These are phyloP conservation scores for Nakazawaea wickerhamii DNA, from an alignment of 805 yeast genomes.

Conservation along the genomic window DNA sequence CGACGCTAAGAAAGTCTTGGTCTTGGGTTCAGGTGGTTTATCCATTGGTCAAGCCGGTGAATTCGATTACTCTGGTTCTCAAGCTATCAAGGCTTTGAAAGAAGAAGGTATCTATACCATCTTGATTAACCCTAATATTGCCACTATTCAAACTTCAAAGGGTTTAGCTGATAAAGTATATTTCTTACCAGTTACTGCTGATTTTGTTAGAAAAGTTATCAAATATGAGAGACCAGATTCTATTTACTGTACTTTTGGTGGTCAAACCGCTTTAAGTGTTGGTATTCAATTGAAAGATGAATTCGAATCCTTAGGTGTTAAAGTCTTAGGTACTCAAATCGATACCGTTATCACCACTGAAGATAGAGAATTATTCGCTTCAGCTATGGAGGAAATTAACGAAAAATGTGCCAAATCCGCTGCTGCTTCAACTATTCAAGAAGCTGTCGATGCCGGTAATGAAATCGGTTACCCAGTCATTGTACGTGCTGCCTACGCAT, in stretches of 20 bases:
- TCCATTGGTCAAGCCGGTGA: slow-evolving; percentile 99
- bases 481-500: slow-evolving; percentile 94
- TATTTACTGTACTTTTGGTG: slow-evolving; percentile 95
- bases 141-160: slow-evolving; percentile 96
- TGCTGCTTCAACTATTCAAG: slow-evolving; percentile 75
- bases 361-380: slow-evolving; percentile 93
- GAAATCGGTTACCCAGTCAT: slow-evolving; percentile 92
- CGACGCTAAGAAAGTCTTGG: slow-evolving; percentile 84
- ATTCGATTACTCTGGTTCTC: slow-evolving; percentile 97
- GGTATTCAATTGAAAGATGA: slow-evolving; percentile 96
- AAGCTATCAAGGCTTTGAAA: slow-evolving; percentile 96
- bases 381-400: slow-evolving; percentile 89
- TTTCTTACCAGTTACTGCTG: slow-evolving; percentile 96
- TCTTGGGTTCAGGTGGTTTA: slow-evolving; percentile 96
- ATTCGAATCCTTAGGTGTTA: slow-evolving; percentile 85
- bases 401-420: slow-evolving; percentile 95
- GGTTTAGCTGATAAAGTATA: slow-evolving; percentile 98
- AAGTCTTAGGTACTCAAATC: slow-evolving; percentile 94
- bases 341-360: slow-evolving; percentile 96
- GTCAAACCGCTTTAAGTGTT: slow-evolving; percentile 95
- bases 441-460: slow-evolving; percentile 79
- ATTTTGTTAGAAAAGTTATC: slow-evolving; percentile 93
- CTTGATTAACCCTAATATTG: slow-evolving; percentile 95
- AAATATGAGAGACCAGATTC: slow-evolving; percentile 95
- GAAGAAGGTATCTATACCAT: slow-evolving; percentile 97